Evolutionary conservation across 306 rosid species (phyloP).

Genomic region (Hippophae rhamnoides): DNA sequence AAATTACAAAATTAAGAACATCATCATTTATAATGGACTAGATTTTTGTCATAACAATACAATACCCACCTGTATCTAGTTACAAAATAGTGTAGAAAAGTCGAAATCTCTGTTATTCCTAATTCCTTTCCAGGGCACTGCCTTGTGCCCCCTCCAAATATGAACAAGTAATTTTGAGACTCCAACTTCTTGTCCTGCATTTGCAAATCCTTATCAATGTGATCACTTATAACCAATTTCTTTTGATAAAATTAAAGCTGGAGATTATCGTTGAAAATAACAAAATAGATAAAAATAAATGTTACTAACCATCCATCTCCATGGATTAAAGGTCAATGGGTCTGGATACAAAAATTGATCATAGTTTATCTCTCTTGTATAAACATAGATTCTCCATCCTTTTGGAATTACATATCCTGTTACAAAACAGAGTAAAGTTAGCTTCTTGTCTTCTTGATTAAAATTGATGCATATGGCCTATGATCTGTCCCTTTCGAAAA

Average conservation of each 20-base stretch:
- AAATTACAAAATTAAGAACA: no score
- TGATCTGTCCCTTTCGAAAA: no score
- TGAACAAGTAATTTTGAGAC: slow-evolving; percentile 44
- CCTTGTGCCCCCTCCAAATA: slow-evolving; percentile 92
- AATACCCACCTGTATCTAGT: slow-evolving; percentile 76
- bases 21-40: background rate
- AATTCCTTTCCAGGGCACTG: slow-evolving; percentile 91
- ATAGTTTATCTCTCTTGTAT: background rate
- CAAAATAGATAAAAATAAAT: background rate
- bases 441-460: no score
- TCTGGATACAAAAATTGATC: background rate
- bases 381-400: slow-evolving; percentile 1
- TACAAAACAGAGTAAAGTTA: background rate
- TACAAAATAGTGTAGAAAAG: slow-evolving; percentile 80
- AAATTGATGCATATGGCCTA: no score
- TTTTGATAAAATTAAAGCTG: no score
- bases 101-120: slow-evolving; percentile 81
- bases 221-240: background rate
- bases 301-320: background rate
- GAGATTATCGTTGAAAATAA: no score
- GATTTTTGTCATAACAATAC: background rate
- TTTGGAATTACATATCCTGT: background rate
- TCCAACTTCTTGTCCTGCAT: slow-evolving; percentile 61
- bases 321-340: background rate
- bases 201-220: slow-evolving; percentile 9